Evolutionary conservation across 441 rosid species (phyloP), one percentile per base, ranked within the genome.

Genomic region (Brassica hybrid): DNA sequence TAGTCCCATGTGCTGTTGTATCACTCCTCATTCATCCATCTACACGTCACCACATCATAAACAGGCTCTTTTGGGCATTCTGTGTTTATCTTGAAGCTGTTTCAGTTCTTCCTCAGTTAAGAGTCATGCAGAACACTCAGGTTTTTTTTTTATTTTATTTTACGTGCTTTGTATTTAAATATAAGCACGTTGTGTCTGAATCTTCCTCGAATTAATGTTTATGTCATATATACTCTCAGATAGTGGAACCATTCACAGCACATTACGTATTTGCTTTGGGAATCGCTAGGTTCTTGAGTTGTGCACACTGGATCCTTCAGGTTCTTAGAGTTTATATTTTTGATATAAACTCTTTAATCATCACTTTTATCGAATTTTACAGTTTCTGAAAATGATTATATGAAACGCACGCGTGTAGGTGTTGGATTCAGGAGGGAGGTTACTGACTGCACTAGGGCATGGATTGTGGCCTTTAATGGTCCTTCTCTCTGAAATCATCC

Each of bases 291-390:
- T 88, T 89, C 86, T 82, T 86, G 80, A 88, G 87, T 77, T 86
- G 89, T 72, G 90, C 91, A 71, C 91, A 88, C 71, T 89, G 91
- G 94, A 80, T 89, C 76, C 88, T 89, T 74, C 88, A 89, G 91
- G 94, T 88, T 79, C 12, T 67, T 41, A 21, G 58, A 16, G 30
- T 5, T 32, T 34, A 67, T 64, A 16, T 27, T 4, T 45, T 45
- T 13, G 12, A 14, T 45, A 57, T 65, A 59, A 59, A 13, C 69
- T 66, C 56, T 9, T 48, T 1, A 11, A 45, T 45, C 16, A 45
- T 18, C 9, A 1, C 18, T 13, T 11, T 3, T 3, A 41, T 41
- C 48, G 48, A n/a, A 2, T 17, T 9, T 4, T 38, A 63, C 12
- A 3, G 10, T 65, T 73, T 50, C 12, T 67, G 7, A 50, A 59